phyloP scores from a whole-genome alignment of 2,329 filamentous ascomycete species.

The Ascomycota sp. region DNA sequence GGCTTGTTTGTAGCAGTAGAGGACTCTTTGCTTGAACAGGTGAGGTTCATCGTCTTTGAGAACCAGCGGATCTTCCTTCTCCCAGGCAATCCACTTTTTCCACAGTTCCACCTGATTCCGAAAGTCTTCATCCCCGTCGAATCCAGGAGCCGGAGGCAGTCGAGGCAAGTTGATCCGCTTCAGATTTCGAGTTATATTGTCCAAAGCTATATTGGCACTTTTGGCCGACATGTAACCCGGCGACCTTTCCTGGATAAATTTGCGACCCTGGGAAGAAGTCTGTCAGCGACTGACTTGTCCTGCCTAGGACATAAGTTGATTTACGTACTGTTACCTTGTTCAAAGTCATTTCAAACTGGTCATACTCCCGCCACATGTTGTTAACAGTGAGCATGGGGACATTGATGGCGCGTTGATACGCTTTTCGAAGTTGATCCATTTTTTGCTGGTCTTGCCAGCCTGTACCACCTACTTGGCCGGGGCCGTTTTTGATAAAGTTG shows the following conservation, averaged over 20 bases:
- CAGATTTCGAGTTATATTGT: slow-evolving; percentile 65
- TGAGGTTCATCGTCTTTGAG: slow-evolving; percentile 62
- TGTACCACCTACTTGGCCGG: slow-evolving; percentile 65
- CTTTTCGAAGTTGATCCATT: slow-evolving; percentile 81
- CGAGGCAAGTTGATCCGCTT: slow-evolving; percentile 59
- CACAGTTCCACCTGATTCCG: slow-evolving; percentile 68
- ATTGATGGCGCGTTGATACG: slow-evolving; percentile 75
- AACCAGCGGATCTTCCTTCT: slow-evolving; percentile 79
- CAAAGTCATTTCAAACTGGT: slow-evolving; percentile 81
- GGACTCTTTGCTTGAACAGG: slow-evolving; percentile 54
- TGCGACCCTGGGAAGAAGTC: slow-evolving; percentile 47
- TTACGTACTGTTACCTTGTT: slow-evolving; percentile 70
- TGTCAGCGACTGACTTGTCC: slow-evolving; percentile 3
- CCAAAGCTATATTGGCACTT: slow-evolving; percentile 73
- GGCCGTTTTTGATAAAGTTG: slow-evolving; percentile 74
- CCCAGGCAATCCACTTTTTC: slow-evolving; percentile 90
- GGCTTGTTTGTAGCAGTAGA: slow-evolving; percentile 87
- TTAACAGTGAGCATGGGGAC: slow-evolving; percentile 73
- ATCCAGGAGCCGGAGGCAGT: slow-evolving; percentile 66
- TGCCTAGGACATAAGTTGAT: not conserved
- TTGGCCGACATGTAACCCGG: slow-evolving; percentile 92
- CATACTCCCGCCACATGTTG: slow-evolving; percentile 89
- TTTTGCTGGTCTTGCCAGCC: slow-evolving; percentile 97
- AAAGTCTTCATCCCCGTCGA: slow-evolving; percentile 73
- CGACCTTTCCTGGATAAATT: slow-evolving; percentile 83